Evolutionary conservation across 2,329 filamentous ascomycete species (phyloP).

Genomic region (Fusarium mundagurra): DNA sequence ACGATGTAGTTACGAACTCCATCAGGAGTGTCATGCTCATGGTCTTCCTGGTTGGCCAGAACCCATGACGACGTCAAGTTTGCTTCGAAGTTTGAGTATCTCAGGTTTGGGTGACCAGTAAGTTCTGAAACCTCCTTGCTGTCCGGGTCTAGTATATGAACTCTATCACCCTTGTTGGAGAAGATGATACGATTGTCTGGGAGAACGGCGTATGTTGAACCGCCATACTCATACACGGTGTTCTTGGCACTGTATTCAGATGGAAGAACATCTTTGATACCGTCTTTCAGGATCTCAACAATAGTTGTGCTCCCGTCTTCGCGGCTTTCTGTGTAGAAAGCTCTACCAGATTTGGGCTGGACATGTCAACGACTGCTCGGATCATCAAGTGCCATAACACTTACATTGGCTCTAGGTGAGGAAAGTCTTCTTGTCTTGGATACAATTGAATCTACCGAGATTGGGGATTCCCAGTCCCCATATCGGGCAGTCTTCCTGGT

Average conservation of each 20-base stretch:
- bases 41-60: conserved; percentile 63
- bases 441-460: conserved; percentile 50
- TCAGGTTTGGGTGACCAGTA: conserved; percentile 47
- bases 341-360: conserved; percentile 45
- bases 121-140: conserved; percentile 47
- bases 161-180: conserved; percentile 54
- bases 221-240: conserved; percentile 64
- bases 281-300: conserved; percentile 51
- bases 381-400: background rate
- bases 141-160: conserved; percentile 55
- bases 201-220: conserved; percentile 54
- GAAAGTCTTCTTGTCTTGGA: conserved; percentile 48
- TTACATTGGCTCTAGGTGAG: conserved; percentile 51
- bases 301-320: conserved; percentile 56
- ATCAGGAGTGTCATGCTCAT: conserved; percentile 48
- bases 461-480: conserved; percentile 53
- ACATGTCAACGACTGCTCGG: background rate
- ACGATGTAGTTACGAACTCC: conserved; percentile 52
- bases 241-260: conserved; percentile 55
- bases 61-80: conserved; percentile 54
- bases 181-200: conserved; percentile 57
- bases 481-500: conserved; percentile 44
- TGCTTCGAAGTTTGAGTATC: conserved; percentile 59
- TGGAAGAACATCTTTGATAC: conserved; percentile 54
- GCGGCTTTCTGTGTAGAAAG: conserved; percentile 52